Conservation (phyloP, 148 eudicot species). For the Simmondsia chinensis region DNA sequence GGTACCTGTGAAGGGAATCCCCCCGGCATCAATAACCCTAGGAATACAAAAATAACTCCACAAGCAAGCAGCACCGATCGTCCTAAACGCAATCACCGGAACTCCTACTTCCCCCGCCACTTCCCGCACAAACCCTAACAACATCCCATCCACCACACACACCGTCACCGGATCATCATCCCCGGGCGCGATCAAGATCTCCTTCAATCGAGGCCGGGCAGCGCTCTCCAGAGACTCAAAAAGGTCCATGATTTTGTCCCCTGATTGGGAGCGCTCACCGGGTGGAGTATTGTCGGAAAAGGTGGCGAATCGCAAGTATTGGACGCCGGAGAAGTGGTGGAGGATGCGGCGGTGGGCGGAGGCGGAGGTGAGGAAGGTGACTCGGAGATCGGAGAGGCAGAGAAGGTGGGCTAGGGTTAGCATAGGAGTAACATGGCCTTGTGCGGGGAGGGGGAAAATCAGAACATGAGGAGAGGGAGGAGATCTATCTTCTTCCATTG, state of each 20-base stretch:
- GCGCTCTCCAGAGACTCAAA: too few relatives aligned
- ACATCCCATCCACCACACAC: constrained; percentile 17
- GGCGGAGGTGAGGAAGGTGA: constrained; percentile 25
- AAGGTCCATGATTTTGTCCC: neutral
- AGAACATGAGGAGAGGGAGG: constrained; percentile 15
- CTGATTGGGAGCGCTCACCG: neutral
- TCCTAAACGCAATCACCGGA: constrained; percentile 19
- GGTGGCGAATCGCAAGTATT: constrained; percentile 10
- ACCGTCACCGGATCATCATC: constrained; percentile 7
- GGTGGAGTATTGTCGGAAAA: constrained; percentile 11
- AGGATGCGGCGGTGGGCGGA: constrained; percentile 13
- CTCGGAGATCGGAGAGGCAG: constrained; percentile 13
- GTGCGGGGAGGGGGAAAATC: constrained; percentile 23
- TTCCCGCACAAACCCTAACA: constrained; percentile 16
- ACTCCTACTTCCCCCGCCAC: constrained; percentile 16
- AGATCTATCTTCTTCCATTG: neutral
- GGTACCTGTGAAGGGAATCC: constrained; percentile 25
- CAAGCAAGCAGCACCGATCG: constrained; percentile 13
- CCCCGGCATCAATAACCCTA: constrained; percentile 14
- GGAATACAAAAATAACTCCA: constrained; percentile 19
- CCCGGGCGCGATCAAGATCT: constrained; percentile 1
- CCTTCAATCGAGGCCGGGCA: constrained; percentile 9
- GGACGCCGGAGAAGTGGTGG: constrained; percentile 13
- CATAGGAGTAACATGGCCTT: constrained; percentile 30
- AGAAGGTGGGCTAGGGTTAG: constrained; percentile 29